Base-by-base conservation (phyloP, 257 asterid genomes). In the Jacaranda copaia region DNA sequence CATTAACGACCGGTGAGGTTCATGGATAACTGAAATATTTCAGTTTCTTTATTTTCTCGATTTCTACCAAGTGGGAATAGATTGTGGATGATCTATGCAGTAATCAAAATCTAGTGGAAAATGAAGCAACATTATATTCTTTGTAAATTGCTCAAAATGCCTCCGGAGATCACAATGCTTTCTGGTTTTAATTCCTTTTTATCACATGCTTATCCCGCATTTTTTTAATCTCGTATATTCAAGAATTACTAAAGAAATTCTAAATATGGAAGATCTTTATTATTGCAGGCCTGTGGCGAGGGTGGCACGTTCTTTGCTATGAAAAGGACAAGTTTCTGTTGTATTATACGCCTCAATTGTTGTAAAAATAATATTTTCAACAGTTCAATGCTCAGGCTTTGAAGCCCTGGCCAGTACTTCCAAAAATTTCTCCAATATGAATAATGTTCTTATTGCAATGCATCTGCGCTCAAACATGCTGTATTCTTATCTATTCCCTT, bases 291-390 rank as follows among this genome's bases (percentile, higher is more conserved):
- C 84, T 48, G 74, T 3, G 38, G 36, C 61, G 19, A 75, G 45
- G 81, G 85, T 81, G 74, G 80, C 83, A 4, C 85, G 87, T 64
- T 83, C 90, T n/a, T 61, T 74, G 73, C 88, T 88, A 36, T 88
- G 83, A 82, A 77, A 67, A 70, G 43, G 59, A 59, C 63, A 32
- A 35, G 40, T 45, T 49, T 9, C 35, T 55, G 73, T 57, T 19
- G 75, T 49, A 6, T 63, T 5, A 10, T 70, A 3, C 16, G 20
- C 5, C 19, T 38, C 20, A 43, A 32, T 58, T 71, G 53, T 57
- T 51, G 43, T 58, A 4, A 49, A 25, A 36, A 42, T 70, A 15
- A 25, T 63, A 25, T 59, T 39, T 66, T 49, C 76, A 16, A 19
- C 13, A 60, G 57, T 11, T 25, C 32, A 25, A 25, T 25, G 32